These are phyloP conservation scores for Didymella keratinophila DNA, from an alignment of 2,329 filamentous ascomycete species.

Conservation along the genomic window DNA sequence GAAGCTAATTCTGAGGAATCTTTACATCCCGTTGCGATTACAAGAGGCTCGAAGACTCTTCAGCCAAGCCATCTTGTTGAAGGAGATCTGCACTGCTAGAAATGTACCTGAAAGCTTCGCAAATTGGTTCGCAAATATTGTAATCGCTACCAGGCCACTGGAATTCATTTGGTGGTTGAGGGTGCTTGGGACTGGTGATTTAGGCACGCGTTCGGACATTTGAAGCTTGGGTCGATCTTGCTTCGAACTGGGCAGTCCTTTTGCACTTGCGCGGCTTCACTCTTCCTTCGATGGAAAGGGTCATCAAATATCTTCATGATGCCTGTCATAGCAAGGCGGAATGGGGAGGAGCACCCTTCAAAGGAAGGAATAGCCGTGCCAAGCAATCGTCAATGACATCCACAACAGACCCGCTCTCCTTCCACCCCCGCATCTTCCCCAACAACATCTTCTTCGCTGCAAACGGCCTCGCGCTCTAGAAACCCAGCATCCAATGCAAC, in stretches of 20 bases:
- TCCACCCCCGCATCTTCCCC: conserved; percentile 8
- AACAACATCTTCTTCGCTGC: conserved; percentile 4
- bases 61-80: background rate
- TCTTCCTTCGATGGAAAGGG: too few relatives aligned
- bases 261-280: too few relatives aligned
- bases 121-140: background rate
- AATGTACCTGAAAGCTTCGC: conserved; percentile 1
- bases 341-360: background rate
- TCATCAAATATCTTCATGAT: too few relatives aligned
- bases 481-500: background rate
- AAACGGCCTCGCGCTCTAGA: conserved; percentile 2
- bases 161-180: background rate
- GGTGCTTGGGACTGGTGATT: background rate
- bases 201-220: background rate
- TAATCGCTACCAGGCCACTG: background rate
- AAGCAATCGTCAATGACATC: background rate
- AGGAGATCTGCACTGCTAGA: background rate
- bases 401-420: background rate
- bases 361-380: conserved; percentile 12
- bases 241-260: too few relatives aligned
- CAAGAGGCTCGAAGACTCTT: background rate
- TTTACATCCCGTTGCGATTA: background rate
- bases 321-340: too few relatives aligned
- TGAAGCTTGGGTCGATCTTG: background rate
- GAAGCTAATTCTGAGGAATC: too few relatives aligned